A percentile compares a stretch with the other conserved stretches of the same genome.
Evolutionary conservation across 768 basidiomycete species (phyloP).

Genomic region (Lactifluus subvellereus): DNA sequence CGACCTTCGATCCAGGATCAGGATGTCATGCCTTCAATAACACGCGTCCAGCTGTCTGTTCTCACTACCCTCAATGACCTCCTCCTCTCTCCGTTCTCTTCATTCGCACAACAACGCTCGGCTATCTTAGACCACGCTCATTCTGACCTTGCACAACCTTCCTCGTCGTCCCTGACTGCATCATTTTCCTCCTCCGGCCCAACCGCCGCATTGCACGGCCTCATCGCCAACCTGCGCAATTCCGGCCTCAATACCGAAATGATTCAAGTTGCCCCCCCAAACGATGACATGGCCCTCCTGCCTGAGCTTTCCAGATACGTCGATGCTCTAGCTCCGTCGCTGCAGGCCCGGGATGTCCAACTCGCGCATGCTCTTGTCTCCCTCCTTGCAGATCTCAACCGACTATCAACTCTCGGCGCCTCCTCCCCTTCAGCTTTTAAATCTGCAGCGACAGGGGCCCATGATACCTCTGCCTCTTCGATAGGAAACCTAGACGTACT

Average conservation of each 20-base stretch:
- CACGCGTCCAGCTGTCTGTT: constrained; percentile 66
- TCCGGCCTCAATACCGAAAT: constrained; percentile 41
- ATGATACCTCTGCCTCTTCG: constrained; percentile 27
- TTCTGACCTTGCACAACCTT: constrained; percentile 43
- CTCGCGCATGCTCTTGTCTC: constrained; percentile 66
- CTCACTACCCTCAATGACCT: constrained; percentile 68
- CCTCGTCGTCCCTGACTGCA: constrained; percentile 30
- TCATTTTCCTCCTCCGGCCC: constrained; percentile 29
- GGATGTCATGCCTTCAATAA: constrained; percentile 67
- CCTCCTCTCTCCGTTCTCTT: constrained; percentile 43
- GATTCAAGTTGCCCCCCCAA: constrained; percentile 39
- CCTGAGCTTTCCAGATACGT: constrained; percentile 55
- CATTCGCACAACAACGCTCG: constrained; percentile 38
- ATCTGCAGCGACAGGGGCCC: constrained; percentile 25
- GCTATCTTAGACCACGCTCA: constrained; percentile 56
- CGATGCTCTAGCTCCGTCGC: constrained; percentile 39
- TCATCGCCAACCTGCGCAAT: constrained; percentile 57
- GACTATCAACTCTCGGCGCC: constrained; percentile 40
- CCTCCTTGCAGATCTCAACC: constrained; percentile 61
- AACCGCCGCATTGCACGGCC: constrained; percentile 49
- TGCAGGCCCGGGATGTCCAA: constrained; percentile 47
- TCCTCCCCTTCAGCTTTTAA: constrained; percentile 16
- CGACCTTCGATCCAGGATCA: constrained; percentile 34
- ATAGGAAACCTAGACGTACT: constrained; percentile 24
- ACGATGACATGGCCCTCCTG: constrained; percentile 48